These are phyloP conservation scores for Piromyces sp. DNA, from an alignment of 192 early-diverging fungal genomes.

Conservation along the genomic window DNA sequence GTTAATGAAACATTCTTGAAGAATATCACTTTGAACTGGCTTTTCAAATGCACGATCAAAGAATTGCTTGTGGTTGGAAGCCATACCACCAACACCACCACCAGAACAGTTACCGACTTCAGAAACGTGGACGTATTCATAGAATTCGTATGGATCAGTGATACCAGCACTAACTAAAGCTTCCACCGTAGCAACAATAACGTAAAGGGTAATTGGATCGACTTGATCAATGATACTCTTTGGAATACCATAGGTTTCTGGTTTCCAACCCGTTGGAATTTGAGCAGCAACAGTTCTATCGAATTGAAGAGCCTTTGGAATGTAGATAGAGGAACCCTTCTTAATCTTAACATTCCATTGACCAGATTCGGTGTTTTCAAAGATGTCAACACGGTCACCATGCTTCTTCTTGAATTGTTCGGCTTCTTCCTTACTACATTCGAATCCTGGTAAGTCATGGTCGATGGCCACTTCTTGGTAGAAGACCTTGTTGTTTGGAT, in stretches of 20 bases:
- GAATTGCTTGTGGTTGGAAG: slow-evolving; percentile 61
- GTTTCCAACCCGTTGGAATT: slow-evolving; percentile 88
- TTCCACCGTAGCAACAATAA: slow-evolving; percentile 78
- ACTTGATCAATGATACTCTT: slow-evolving; percentile 79
- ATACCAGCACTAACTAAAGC: slow-evolving; percentile 78
- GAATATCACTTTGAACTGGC: slow-evolving; percentile 74
- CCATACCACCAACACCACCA: slow-evolving; percentile 76
- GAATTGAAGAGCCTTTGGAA: slow-evolving; percentile 85
- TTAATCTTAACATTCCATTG: slow-evolving; percentile 62
- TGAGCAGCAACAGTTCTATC: slow-evolving; percentile 80
- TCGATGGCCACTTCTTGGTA: slow-evolving; percentile 80
- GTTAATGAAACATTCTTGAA: slow-evolving; percentile 92
- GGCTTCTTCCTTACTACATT: slow-evolving; percentile 72
- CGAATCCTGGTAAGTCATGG: slow-evolving; percentile 72
- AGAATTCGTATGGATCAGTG: slow-evolving; percentile 93
- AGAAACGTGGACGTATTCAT: slow-evolving; percentile 85
- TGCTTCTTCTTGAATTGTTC: slow-evolving; percentile 64
- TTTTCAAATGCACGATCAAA: slow-evolving; percentile 58
- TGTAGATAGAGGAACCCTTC: slow-evolving; percentile 72
- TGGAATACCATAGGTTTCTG: slow-evolving; percentile 80
- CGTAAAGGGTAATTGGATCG: slow-evolving; percentile 77
- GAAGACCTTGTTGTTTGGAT: slow-evolving; percentile 68
- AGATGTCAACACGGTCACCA: slow-evolving; percentile 54
- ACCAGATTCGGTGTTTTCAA: slow-evolving; percentile 40
- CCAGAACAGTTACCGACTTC: slow-evolving; percentile 83